Evolutionary conservation across 1,284 basidiomycete species (phyloP).

Genomic region (Ceratobasidium papillatum): DNA sequence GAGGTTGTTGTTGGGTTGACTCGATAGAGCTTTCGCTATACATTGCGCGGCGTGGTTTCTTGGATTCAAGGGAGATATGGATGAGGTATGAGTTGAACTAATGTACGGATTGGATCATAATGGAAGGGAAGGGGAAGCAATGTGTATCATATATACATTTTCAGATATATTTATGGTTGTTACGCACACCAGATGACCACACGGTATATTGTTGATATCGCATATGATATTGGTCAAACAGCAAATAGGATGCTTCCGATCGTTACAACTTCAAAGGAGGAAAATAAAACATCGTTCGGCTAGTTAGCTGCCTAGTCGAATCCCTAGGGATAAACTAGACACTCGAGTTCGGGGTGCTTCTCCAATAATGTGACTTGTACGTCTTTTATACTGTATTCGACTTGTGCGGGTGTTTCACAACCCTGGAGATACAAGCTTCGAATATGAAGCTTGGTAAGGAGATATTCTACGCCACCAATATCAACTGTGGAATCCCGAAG

Average conservation of each 20-base stretch:
- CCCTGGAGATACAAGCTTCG: neutral
- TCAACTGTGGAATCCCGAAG: neutral
- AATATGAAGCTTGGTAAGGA: neutral
- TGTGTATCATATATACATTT: neutral
- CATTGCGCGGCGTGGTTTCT: neutral
- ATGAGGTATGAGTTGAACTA: neutral
- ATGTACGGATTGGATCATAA: neutral
- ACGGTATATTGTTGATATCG: no score
- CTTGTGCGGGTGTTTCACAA: neutral
- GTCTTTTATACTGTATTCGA: neutral
- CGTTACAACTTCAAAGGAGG: no score
- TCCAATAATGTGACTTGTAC: neutral
- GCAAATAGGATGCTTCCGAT: no score
- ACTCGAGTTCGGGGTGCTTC: neutral
- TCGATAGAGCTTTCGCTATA: neutral
- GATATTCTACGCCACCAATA: neutral
- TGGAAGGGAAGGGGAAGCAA: neutral
- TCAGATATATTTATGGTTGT: neutral
- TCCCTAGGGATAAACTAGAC: neutral
- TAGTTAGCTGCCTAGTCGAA: neutral
- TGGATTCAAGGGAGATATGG: neutral
- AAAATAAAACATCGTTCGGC: no score
- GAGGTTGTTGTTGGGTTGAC: conserved; percentile 54
- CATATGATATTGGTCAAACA: no score
- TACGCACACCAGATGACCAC: no score